phyloP scores from a whole-genome alignment of 768 basidiomycete genomes.

The Podaxis sp. region DNA sequence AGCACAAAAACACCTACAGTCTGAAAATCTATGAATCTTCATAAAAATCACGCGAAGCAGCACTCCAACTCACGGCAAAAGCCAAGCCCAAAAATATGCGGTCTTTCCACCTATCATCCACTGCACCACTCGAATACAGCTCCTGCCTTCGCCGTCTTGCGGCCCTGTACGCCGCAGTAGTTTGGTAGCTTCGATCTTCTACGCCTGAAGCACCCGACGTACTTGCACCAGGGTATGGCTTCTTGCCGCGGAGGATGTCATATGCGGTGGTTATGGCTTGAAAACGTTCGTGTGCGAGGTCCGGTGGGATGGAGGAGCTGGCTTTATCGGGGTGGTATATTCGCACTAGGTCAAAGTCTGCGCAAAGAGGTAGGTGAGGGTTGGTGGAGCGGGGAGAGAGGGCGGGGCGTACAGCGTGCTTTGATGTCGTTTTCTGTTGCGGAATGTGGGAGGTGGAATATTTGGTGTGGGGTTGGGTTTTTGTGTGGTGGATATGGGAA shows the following conservation, averaged over 20 bases:
- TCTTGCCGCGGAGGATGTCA: conserved; percentile 56
- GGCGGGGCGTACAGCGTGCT: conserved; percentile 47
- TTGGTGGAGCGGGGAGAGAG: neutral
- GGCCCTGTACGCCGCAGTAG: conserved; percentile 39
- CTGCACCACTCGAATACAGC: conserved; percentile 48
- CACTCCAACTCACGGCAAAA: conserved; percentile 41
- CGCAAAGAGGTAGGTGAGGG: neutral
- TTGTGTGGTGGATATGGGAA: conserved; percentile 52
- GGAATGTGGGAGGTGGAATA: conserved; percentile 57
- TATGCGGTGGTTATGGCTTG: conserved; percentile 71
- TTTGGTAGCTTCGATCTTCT: conserved; percentile 27
- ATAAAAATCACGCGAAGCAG: no score
- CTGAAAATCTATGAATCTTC: neutral
- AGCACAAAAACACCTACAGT: conserved; percentile 28
- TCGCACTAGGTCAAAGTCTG: conserved; percentile 79
- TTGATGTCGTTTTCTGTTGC: conserved; percentile 57
- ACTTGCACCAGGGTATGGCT: conserved; percentile 20
- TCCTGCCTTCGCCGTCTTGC: conserved; percentile 44
- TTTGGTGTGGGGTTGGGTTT: conserved; percentile 60
- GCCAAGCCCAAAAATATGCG: conserved; percentile 55
- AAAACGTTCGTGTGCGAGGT: conserved; percentile 62
- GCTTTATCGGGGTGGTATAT: conserved; percentile 78
- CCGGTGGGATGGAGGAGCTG: conserved; percentile 37
- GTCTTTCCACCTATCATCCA: conserved; percentile 71
- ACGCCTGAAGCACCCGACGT: conserved; percentile 16